Percentiles rank a stretch among this genome's conserved stretches.
phyloP scores from a whole-genome alignment of 345 rosid genomes.

The Pugionium dolabratum region DNA sequence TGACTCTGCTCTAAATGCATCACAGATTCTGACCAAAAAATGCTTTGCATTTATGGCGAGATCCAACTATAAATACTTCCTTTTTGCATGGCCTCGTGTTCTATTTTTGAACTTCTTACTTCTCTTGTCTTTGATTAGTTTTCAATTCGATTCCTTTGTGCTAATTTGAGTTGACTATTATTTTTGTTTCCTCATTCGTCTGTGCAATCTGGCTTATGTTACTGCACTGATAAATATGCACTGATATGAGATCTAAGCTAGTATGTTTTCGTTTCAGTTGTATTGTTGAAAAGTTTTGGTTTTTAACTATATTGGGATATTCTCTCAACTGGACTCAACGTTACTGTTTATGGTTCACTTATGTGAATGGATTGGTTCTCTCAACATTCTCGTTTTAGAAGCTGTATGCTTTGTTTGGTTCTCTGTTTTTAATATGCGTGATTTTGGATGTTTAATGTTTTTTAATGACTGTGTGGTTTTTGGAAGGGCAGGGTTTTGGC shows the following conservation, averaged over 20 bases:
- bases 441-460: background rate
- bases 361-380: background rate
- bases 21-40: conserved; percentile 6
- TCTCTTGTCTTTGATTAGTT: background rate
- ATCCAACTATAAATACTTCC: conserved; percentile 28
- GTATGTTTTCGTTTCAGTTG: background rate
- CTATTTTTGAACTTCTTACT: conserved; percentile 24
- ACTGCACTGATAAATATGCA: conserved; percentile 3
- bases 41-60: conserved; percentile 36
- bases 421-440: conserved; percentile 1
- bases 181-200: conserved; percentile 3
- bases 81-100: conserved; percentile 12
- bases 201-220: conserved; percentile 20
- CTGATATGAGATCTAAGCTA: conserved; percentile 28
- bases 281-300: background rate
- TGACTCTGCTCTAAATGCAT: conserved; percentile 22
- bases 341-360: conserved; percentile 22
- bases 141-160: background rate
- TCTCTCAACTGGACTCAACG: background rate
- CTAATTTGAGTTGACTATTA: background rate
- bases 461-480: conserved; percentile 7
- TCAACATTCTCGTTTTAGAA: background rate
- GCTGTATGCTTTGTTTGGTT: conserved; percentile 5
- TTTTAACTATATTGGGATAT: conserved; percentile 22
- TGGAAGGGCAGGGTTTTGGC: conserved; percentile 30